Evolutionary conservation across 2,329 filamentous ascomycete species (phyloP).

Genomic region (Dactylellina leptospora): DNA sequence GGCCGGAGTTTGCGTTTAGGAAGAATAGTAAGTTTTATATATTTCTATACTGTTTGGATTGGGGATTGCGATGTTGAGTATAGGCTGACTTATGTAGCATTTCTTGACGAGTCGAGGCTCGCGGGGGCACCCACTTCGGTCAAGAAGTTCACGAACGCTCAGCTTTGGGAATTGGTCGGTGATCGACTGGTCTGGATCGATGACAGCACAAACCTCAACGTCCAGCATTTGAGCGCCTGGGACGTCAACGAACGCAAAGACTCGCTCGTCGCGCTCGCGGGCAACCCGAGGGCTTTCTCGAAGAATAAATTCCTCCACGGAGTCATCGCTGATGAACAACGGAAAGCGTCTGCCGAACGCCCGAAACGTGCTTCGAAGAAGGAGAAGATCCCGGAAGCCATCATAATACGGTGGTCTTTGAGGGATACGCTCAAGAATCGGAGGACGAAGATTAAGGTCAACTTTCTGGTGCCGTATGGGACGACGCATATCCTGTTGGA

Average conservation of each 20-base stretch:
- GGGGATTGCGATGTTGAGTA: background rate
- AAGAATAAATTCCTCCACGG: constrained; percentile 43
- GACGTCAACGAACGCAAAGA: constrained; percentile 48
- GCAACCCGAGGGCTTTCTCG: constrained; percentile 29
- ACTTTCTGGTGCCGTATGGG: constrained; percentile 31
- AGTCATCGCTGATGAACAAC: constrained; percentile 36
- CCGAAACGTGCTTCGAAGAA: constrained; percentile 34
- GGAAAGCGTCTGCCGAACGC: constrained; percentile 24
- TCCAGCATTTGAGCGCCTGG: constrained; percentile 49
- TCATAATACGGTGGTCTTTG: constrained; percentile 43
- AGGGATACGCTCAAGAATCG: constrained; percentile 40
- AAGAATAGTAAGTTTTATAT: constrained; percentile 40
- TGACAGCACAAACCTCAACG: constrained; percentile 40
- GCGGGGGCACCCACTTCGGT: constrained; percentile 33
- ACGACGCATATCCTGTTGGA: constrained; percentile 36
- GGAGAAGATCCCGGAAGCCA: constrained; percentile 31
- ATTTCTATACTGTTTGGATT: background rate
- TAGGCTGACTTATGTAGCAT: constrained; percentile 25
- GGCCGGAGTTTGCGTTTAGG: constrained; percentile 47
- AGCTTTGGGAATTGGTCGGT: constrained; percentile 40
- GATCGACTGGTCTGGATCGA: constrained; percentile 50
- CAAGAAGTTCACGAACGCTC: constrained; percentile 45
- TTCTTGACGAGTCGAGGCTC: constrained; percentile 26
- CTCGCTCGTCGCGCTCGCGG: constrained; percentile 42
- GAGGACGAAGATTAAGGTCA: constrained; percentile 25